These are phyloP conservation scores for Tagetes patula DNA, from an alignment of 129 eudicot species.

Conservation along the genomic window DNA sequence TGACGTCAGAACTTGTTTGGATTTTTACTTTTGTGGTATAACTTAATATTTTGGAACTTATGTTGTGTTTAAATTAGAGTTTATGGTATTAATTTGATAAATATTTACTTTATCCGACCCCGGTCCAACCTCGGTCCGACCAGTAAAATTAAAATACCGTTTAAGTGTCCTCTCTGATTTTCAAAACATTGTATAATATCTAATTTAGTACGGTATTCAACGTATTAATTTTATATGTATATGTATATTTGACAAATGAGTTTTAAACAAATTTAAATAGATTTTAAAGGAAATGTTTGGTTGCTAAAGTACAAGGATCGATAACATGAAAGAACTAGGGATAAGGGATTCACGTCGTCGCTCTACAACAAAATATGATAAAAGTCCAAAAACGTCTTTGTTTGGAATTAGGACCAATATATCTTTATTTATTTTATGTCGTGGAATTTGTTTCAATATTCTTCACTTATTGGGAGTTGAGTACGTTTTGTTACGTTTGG, in stretches of 20 bases:
- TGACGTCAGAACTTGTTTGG: no score
- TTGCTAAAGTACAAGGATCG: background rate
- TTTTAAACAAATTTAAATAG: no score
- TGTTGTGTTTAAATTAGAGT: no score
- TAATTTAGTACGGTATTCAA: background rate
- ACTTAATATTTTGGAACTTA: no score
- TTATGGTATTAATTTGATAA: no score
- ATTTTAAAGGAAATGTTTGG: background rate
- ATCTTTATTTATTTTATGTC: background rate
- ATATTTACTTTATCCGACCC: no score
- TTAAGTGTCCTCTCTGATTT: no score
- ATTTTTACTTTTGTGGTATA: no score
- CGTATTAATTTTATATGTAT: background rate
- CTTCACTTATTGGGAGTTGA: background rate
- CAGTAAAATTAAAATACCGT: no score
- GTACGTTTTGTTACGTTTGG: no score
- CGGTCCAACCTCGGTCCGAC: no score
- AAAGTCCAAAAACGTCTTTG: slow-evolving; percentile 3
- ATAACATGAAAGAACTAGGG: background rate
- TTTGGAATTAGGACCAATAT: background rate
- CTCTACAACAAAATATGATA: slow-evolving; percentile 4
- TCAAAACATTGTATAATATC: no score
- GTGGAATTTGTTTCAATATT: background rate
- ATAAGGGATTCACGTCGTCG: slow-evolving; percentile 17
- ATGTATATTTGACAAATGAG: background rate